Evolutionary conservation across 2,329 filamentous ascomycete genomes (phyloP), one percentile per base, ranked within the genome.

Genomic region (Colletotrichum simmondsii): DNA sequence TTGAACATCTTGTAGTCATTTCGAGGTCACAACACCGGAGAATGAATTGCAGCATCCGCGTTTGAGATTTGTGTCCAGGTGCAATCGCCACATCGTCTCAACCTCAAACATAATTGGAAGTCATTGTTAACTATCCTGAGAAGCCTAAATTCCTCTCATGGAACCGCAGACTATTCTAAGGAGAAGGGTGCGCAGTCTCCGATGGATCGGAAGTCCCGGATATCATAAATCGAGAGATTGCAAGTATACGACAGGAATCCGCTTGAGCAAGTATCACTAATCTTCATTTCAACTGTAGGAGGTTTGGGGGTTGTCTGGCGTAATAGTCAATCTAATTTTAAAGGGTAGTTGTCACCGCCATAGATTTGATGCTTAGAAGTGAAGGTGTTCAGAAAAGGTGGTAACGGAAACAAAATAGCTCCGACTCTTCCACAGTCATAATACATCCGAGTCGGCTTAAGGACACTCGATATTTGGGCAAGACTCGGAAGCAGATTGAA

Each of bases 301-400:
- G 14, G 3, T 14, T n/a, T 8, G 6, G 6, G 16, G 16, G 14
- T 46, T 46, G 0, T 19, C 6, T 19, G 6, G 3, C 16, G 42
- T 1, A n/a, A 8, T 19, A 10, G 0, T n/a, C 42, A n/a, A 16
- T 19, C 1, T n/a, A 1, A 46, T 46, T n/a, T 46, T 0, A n/a
- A 46, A 46, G 5, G 6, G 6, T 1, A 16, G 1, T 46, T 6
- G 0, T n/a, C 42, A 8, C 42, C 42, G 42, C 42, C 16, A 2
- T 10, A 46, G 0, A 1, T 46, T 16, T 46, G 7, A 4, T 19
- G 42, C 1, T 46, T 16, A n/a, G 0, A 19, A 46, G 19, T 46
- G 6, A 46, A n/a, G 42, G 16, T 14, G 2, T 7, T 7, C 5
- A 16, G 42, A 19, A 46, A 46, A 19, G n/a, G 2, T 46, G 7